Evolutionary conservation across 2,329 filamentous ascomycete species (phyloP), one percentile per base, ranked within the genome.

Genomic region (Lasiodiplodia gonubiensis): DNA sequence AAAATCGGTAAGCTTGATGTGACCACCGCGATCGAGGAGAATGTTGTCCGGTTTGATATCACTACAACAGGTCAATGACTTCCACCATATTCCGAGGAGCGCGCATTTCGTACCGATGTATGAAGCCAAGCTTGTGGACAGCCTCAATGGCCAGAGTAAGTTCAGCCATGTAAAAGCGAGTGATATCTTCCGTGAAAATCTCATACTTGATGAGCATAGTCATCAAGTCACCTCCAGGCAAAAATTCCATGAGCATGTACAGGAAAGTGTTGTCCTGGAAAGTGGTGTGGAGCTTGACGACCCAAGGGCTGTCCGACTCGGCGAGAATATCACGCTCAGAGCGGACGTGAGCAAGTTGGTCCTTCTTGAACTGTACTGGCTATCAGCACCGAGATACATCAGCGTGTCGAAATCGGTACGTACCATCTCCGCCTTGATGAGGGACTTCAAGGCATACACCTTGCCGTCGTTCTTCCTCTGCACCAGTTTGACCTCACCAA

Each of bases 171-270:
- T 99, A 99, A 81, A 99, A 99, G 21, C 95, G 89, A 35, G 95
- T 99, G 72, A 99, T 98, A 73, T 99, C 95, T 79, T 98, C 94
- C 0, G 93, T 97, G 80, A 99, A 99, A 79, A 99, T 97, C 79
- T 99, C 95, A 77, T 99, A 99, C 86, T 98, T 99, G 84, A 99
- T 99, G 73, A 99, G 86, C 95, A 99, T 99, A 3, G 95, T 99
- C 95, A 99, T 99, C 79, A 99, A 81, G 83, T 99, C 95, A 80
- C 95, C 95, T 80, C 95, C 95, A 8, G 95, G 95, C 79, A 99
- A 86, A 81, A 98, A 99, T 81, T 99, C 95, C 95, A 99, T 99
- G 69, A 99, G 86, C 90, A 99, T 95, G 84, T 99, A 99, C 42
- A 99, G 85, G 83, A 97, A 99, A 72, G 95, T 94, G 54, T 88